phyloP scores from a whole-genome alignment of 2,329 filamentous ascomycete species.

The Xylariaceae sp. region DNA sequence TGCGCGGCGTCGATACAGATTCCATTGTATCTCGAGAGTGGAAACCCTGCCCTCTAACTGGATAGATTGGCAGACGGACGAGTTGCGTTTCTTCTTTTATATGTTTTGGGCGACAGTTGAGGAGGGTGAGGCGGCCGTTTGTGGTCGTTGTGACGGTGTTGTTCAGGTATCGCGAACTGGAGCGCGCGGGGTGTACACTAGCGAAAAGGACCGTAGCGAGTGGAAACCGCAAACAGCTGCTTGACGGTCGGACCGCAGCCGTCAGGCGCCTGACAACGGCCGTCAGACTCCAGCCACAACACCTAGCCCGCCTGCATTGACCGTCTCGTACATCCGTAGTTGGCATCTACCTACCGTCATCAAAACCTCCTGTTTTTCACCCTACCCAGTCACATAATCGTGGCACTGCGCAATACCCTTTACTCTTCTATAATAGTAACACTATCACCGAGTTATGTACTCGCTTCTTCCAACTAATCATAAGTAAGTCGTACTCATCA shows the following conservation, averaged over 20 bases:
- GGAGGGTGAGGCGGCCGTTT: no score
- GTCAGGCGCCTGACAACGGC: no score
- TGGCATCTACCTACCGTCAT: no score
- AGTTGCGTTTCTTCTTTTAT: not conserved
- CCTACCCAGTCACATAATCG: no score
- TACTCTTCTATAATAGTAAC: not conserved
- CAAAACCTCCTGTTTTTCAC: no score
- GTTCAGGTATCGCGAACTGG: not conserved
- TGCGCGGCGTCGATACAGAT: slow-evolving; percentile 68
- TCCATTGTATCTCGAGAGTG: slow-evolving; percentile 52
- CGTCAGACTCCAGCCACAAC: no score
- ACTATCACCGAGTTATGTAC: not conserved
- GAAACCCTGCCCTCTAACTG: not conserved
- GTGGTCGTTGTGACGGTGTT: not conserved
- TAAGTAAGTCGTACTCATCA: not conserved
- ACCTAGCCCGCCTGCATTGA: no score
- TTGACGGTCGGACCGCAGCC: not conserved
- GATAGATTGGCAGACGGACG: not conserved
- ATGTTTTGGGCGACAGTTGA: not conserved
- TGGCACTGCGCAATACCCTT: not conserved
- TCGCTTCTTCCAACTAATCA: not conserved
- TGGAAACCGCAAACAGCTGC: not conserved
- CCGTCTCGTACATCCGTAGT: no score
- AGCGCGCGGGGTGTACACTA: not conserved
- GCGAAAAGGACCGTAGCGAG: not conserved